A percentile compares a stretch with the other conserved stretches of the same genome.
phyloP scores from a whole-genome alignment of 805 yeast species.

The Maudiozyma pseudohumilis region DNA sequence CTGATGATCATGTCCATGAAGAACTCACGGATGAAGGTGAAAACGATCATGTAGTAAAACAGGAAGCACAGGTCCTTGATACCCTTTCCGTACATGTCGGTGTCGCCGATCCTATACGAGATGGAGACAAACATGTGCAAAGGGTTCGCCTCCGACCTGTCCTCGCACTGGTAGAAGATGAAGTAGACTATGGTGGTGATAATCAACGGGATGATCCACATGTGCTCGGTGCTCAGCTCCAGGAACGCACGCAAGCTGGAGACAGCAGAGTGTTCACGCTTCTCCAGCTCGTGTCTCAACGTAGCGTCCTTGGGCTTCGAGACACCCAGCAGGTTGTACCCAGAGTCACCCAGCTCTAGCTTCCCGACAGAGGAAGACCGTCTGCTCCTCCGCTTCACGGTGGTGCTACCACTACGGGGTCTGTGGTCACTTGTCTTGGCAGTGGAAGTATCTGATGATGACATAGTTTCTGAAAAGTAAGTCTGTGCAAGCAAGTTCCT shows the following conservation, averaged over 20 bases:
- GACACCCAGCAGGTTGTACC: constrained; percentile 29
- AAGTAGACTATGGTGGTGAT: constrained; percentile 34
- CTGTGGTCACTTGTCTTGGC: not conserved
- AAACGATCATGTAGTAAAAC: constrained; percentile 67
- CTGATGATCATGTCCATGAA: constrained; percentile 70
- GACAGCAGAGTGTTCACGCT: not conserved
- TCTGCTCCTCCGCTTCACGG: constrained; percentile 22
- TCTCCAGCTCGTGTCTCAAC: not conserved
- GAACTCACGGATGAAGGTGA: constrained; percentile 87
- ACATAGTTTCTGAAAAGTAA: no score
- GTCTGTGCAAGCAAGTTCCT: no score
- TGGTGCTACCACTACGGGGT: not conserved
- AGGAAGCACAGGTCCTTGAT: constrained; percentile 72
- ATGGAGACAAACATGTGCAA: constrained; percentile 54
- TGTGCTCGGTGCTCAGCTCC: constrained; percentile 33
- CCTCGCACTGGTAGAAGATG: constrained; percentile 45
- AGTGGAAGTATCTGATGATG: not conserved
- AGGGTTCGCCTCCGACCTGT: constrained; percentile 50
- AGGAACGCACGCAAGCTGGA: not conserved
- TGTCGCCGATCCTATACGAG: constrained; percentile 53
- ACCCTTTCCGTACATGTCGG: constrained; percentile 79
- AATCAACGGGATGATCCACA: constrained; percentile 65
- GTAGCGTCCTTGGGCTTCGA: not conserved
- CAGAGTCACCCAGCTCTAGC: constrained; percentile 62
- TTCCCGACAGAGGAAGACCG: constrained; percentile 65